Evolutionary conservation across 306 rosid species (phyloP).

Genomic region (Adenanthera pavonina): DNA sequence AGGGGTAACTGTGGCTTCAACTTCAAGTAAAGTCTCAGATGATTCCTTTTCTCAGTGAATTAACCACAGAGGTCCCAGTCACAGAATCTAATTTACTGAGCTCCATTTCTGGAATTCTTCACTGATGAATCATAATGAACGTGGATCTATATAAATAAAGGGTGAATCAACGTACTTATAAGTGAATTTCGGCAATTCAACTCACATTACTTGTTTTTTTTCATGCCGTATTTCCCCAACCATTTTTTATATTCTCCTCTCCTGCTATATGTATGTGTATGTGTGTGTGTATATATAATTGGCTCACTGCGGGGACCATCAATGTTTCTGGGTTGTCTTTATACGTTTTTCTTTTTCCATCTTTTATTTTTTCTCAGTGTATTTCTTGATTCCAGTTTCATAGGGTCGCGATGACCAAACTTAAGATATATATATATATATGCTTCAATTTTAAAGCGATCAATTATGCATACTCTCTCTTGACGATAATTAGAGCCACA

Average conservation of each 20-base stretch:
- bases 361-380: not conserved
- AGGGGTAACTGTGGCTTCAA: not conserved
- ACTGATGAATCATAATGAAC: not conserved
- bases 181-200: slow-evolving; percentile 30
- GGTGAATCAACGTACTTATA: too few species aligned
- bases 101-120: not conserved
- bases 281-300: too few species aligned
- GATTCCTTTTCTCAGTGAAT: not conserved
- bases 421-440: too few species aligned
- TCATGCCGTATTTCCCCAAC: not conserved
- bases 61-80: not conserved
- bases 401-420: not conserved
- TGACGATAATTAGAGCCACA: too few species aligned
- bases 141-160: not conserved
- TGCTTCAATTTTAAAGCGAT: too few species aligned
- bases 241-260: not conserved
- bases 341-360: not conserved
- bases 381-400: not conserved
- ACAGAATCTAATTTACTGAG: not conserved
- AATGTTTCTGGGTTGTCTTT: not conserved
- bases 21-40: not conserved
- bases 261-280: too few species aligned
- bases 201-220: not conserved
- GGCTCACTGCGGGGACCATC: not conserved
- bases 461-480: too few species aligned